Evolutionary conservation across 2,329 filamentous ascomycete genomes (phyloP).

Genomic region (Xylariaceae sp.): DNA sequence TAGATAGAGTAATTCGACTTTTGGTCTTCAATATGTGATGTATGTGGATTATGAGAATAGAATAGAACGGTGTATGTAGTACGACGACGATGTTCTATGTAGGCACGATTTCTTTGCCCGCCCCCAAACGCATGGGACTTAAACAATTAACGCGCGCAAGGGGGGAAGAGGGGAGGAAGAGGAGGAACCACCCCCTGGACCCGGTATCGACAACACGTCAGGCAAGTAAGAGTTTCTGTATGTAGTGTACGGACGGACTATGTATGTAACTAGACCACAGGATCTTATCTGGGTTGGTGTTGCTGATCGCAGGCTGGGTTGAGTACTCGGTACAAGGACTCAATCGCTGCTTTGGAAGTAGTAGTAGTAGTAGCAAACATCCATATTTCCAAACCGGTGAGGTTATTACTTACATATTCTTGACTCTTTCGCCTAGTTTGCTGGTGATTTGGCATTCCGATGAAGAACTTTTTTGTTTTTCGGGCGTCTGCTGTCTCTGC

Average conservation of each 20-base stretch:
- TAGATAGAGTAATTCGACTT: background rate
- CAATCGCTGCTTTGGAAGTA: background rate
- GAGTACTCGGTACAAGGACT: background rate
- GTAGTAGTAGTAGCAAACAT: background rate
- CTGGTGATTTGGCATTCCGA: background rate
- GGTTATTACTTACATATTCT: background rate
- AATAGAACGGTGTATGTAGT: too few relatives aligned
- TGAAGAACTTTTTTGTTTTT: background rate
- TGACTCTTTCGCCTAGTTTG: background rate
- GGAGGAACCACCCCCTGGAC: background rate
- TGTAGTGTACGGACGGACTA: background rate
- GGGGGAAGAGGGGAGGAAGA: too few relatives aligned
- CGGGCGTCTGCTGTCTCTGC: background rate
- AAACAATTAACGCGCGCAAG: constrained; percentile 1
- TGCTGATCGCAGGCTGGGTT: background rate
- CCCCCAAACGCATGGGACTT: constrained; percentile 11
- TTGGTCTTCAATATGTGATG: background rate
- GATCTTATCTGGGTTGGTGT: background rate
- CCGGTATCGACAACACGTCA: constrained; percentile 13
- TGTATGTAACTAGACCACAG: background rate
- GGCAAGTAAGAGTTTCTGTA: background rate
- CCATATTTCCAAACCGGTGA: background rate
- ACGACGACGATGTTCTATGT: too few relatives aligned
- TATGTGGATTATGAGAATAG: too few relatives aligned
- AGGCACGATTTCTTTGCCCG: background rate